Conservation (phyloP, 306 rosid genomes). For the Vigna unguiculata region DNA sequence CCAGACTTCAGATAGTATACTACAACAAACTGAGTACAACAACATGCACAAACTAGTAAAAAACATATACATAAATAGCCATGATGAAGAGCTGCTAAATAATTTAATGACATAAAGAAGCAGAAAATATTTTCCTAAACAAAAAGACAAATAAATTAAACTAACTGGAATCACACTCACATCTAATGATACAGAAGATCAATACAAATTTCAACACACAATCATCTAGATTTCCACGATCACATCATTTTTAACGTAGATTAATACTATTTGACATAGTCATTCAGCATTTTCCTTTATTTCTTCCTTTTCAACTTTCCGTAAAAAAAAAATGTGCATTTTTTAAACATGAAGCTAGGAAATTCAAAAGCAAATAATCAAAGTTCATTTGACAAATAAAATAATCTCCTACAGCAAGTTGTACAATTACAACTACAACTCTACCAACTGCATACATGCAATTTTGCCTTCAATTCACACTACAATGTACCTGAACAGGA, state of each 20-base stretch:
- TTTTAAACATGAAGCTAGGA: slow-evolving; percentile 33
- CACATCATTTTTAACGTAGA: slow-evolving; percentile 9
- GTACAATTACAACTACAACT: no score
- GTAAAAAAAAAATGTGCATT: slow-evolving; percentile 1
- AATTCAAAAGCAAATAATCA: slow-evolving; percentile 45
- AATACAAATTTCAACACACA: slow-evolving; percentile 8
- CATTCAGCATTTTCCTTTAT: slow-evolving; percentile 33
- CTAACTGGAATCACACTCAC: slow-evolving; percentile 28
- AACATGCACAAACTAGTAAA: neutral
- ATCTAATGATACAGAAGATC: slow-evolving; percentile 3
- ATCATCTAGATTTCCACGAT: neutral
- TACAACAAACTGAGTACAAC: slow-evolving; percentile 22
- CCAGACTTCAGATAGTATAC: slow-evolving; percentile 29
- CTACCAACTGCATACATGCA: no score
- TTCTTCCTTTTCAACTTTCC: neutral
- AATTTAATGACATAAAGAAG: slow-evolving; percentile 19
- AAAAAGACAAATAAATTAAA: neutral
- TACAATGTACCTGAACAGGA: no score
- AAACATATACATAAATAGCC: neutral
- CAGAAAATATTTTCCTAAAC: neutral
- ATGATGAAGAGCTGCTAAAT: neutral
- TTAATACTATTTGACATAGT: slow-evolving; percentile 15
- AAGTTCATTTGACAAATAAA: slow-evolving; percentile 40
- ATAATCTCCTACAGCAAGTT: slow-evolving; percentile 37
- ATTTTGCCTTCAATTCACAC: no score